Conservation (phyloP, 495 filamentous ascomycete genomes). For the Podospora didyma region DNA sequence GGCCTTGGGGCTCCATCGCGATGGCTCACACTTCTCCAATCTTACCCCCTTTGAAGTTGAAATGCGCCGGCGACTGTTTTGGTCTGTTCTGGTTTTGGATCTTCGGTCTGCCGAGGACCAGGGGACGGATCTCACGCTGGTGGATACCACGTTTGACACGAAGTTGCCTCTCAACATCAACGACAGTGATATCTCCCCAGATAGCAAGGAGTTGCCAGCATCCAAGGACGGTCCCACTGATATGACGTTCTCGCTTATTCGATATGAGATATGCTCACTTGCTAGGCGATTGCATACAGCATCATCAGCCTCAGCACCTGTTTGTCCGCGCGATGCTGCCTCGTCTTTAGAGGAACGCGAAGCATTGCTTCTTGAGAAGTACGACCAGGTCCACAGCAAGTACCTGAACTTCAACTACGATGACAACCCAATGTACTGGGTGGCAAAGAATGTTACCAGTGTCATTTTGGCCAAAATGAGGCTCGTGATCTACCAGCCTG, state of each 20-base stretch:
- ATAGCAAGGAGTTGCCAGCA: constrained; percentile 55
- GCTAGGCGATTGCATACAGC: constrained; percentile 38
- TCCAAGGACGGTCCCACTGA: constrained; percentile 64
- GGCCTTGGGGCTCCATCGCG: constrained; percentile 74
- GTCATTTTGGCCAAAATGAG: constrained; percentile 62
- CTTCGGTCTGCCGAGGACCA: constrained; percentile 77
- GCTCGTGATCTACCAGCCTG: constrained; percentile 47
- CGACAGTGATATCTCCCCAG: constrained; percentile 67
- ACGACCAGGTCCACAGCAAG: constrained; percentile 59
- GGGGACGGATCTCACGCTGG: constrained; percentile 72
- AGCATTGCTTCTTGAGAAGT: constrained; percentile 58
- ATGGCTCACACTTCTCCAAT: constrained; percentile 64
- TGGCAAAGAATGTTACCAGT: constrained; percentile 63
- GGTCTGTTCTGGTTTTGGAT: constrained; percentile 75
- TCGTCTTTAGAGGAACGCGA: constrained; percentile 55
- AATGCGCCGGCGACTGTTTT: constrained; percentile 81
- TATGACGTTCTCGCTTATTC: constrained; percentile 73
- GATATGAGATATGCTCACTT: constrained; percentile 56
- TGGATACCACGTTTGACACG: constrained; percentile 69
- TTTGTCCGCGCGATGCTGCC: constrained; percentile 21
- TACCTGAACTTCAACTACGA: constrained; percentile 62
- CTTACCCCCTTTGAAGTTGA: constrained; percentile 76
- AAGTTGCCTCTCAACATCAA: constrained; percentile 73
- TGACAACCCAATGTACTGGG: constrained; percentile 61
- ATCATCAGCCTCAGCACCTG: constrained; percentile 27